These are phyloP conservation scores for Pichia eremophila DNA, from an alignment of 805 yeast species.

Conservation along the genomic window DNA sequence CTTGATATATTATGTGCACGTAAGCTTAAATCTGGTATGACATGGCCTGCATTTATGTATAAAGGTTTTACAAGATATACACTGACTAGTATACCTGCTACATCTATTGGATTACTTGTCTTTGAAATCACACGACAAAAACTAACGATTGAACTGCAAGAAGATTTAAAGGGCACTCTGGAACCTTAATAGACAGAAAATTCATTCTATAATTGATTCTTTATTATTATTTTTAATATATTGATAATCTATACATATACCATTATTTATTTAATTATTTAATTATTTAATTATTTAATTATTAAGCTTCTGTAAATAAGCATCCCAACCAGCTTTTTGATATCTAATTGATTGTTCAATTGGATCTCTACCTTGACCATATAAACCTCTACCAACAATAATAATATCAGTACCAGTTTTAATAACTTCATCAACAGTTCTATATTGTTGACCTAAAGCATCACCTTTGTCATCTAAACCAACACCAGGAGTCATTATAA, in stretches of 20 bases:
- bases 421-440: conserved; percentile 82
- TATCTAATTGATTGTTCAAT: conserved; percentile 79
- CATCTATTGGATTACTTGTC: conserved; percentile 76
- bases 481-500: conserved; percentile 97
- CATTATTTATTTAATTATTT: background rate
- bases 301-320: conserved; percentile 45
- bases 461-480: conserved; percentile 97
- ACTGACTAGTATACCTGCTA: conserved; percentile 72
- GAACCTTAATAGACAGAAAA: conserved; percentile 1
- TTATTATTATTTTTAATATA: background rate
- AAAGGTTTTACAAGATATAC: conserved; percentile 72
- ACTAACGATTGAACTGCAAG: conserved; percentile 23
- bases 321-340: conserved; percentile 90
- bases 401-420: conserved; percentile 85
- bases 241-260: background rate
- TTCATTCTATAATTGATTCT: background rate
- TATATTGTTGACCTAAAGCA: conserved; percentile 89
- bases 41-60: conserved; percentile 62
- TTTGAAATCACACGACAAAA: conserved; percentile 66
- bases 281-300: background rate
- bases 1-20: conserved; percentile 48
- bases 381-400: conserved; percentile 96
- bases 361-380: conserved; percentile 92
- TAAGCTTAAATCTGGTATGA: conserved; percentile 42
- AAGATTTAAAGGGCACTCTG: conserved; percentile 5